Conservation (phyloP, 305 asterid genomes). For the Striga hermonthica region DNA sequence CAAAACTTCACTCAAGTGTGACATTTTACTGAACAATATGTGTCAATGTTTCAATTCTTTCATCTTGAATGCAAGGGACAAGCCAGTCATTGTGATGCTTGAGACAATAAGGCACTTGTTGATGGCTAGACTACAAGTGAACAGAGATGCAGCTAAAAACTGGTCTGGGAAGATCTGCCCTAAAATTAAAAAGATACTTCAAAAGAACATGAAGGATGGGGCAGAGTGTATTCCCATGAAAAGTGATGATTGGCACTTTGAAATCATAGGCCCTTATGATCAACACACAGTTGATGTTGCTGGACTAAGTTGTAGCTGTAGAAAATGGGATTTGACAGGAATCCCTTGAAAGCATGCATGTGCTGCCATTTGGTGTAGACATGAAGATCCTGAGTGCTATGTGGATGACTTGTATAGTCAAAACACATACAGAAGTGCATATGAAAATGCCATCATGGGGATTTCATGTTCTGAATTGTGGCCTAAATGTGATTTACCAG, state of each 20-base stretch:
- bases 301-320: not conserved
- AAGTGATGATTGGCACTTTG: not conserved
- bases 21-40: not conserved
- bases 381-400: not conserved
- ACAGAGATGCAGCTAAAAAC: not conserved
- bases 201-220: not conserved
- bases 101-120: not conserved
- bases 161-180: not conserved
- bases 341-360: not conserved
- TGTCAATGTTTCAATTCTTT: not conserved
- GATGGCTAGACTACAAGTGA: conserved; percentile 5
- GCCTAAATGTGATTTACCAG: not conserved
- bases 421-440: not conserved
- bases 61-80: not conserved
- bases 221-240: not conserved
- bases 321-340: not conserved
- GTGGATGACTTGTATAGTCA: not conserved
- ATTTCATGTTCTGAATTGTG: not conserved
- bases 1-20: not conserved
- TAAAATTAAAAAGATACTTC: not conserved
- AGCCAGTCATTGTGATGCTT: not conserved
- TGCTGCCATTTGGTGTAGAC: not conserved
- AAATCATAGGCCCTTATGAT: not conserved
- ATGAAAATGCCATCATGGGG: not conserved
- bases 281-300: not conserved